A percentile compares a stretch with the other conserved stretches of the same genome.
These are phyloP conservation scores for Alternaria gaisen DNA, from an alignment of 2,329 filamentous ascomycete genomes.

Conservation along the genomic window DNA sequence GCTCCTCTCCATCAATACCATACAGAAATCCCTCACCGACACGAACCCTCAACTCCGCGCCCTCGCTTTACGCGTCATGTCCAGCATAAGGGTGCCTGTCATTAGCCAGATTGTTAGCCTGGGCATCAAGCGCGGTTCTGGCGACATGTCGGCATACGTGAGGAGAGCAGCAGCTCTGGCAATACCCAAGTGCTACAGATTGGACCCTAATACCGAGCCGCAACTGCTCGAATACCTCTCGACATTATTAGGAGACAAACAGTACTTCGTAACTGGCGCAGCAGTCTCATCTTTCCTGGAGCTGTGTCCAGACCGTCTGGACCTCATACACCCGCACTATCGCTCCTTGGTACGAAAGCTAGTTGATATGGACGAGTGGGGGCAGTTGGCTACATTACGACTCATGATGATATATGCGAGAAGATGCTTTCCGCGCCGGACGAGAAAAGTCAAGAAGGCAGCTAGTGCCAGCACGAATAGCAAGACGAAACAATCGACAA, in stretches of 20 bases:
- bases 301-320: constrained; percentile 85
- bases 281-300: constrained; percentile 90
- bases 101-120: constrained; percentile 97
- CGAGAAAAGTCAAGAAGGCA: constrained; percentile 64
- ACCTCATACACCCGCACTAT: constrained; percentile 92
- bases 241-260: constrained; percentile 83
- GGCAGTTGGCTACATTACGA: constrained; percentile 82
- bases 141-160: constrained; percentile 94
- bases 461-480: constrained; percentile 50
- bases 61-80: constrained; percentile 95
- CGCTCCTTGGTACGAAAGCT: constrained; percentile 84
- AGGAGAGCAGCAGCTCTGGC: constrained; percentile 91
- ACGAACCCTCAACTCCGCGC: constrained; percentile 88
- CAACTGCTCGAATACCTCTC: constrained; percentile 85
- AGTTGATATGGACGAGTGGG: constrained; percentile 99
- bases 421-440: constrained; percentile 82
- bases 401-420: constrained; percentile 86
- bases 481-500: constrained; percentile 57
- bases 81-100: constrained; percentile 93
- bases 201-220: constrained; percentile 86
- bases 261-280: constrained; percentile 96
- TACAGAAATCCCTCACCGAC: constrained; percentile 96
- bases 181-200: constrained; percentile 92
- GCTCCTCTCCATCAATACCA: constrained; percentile 96
- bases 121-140: constrained; percentile 91